phyloP scores from a whole-genome alignment of 148 eudicot genomes.

The Pouteria glomerata region DNA sequence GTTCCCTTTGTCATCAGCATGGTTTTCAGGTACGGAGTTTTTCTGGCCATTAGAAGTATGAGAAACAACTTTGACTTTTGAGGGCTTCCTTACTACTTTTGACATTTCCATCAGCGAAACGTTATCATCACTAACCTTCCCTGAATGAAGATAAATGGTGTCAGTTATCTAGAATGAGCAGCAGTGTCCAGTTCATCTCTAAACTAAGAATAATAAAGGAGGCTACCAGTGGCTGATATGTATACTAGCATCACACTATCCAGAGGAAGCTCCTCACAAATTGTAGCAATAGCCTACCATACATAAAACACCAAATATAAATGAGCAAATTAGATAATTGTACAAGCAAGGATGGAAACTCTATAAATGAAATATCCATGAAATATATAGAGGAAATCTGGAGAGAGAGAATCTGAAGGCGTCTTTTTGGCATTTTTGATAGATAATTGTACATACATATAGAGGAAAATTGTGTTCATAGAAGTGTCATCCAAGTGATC shows the following conservation, averaged over 20 bases:
- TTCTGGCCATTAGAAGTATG: conserved; percentile 36
- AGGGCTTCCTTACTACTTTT: conserved; percentile 54
- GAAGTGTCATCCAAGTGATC: no score
- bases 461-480: no score
- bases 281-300: conserved; percentile 62
- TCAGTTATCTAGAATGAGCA: conserved; percentile 7
- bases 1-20: conserved; percentile 46
- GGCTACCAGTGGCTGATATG: conserved; percentile 74
- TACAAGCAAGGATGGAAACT: neutral
- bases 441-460: no score
- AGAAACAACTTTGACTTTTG: conserved; percentile 43
- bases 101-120: conserved; percentile 40
- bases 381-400: no score
- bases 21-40: conserved; percentile 29
- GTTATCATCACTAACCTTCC: conserved; percentile 40
- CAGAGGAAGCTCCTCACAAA: conserved; percentile 85
- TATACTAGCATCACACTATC: conserved; percentile 76
- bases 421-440: no score
- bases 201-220: neutral
- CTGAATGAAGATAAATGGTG: conserved; percentile 30
- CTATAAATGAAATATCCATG: neutral
- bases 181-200: conserved; percentile 1
- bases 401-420: no score
- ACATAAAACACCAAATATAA: conserved; percentile 17
- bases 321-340: neutral